phyloP scores from a whole-genome alignment of 2,329 filamentous ascomycete genomes.

The Cordyceps cateniannulata region DNA sequence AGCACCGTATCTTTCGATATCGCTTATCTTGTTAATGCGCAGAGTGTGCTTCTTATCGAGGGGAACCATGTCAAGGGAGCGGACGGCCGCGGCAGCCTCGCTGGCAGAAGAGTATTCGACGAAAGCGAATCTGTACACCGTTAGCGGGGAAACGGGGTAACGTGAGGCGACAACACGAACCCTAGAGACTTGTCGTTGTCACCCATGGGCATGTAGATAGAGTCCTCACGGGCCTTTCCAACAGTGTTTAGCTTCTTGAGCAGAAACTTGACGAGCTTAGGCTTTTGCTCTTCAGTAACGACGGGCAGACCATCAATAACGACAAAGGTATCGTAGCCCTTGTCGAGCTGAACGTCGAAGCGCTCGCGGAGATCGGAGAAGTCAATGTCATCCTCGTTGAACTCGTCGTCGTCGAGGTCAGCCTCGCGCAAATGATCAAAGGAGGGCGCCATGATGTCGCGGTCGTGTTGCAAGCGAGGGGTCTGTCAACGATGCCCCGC shows the following conservation, averaged over 20 bases:
- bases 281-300: constrained; percentile 83
- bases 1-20: constrained; percentile 91
- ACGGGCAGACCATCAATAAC: constrained; percentile 90
- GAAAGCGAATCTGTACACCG: constrained; percentile 71
- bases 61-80: constrained; percentile 76
- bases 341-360: constrained; percentile 92
- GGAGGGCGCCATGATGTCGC: constrained; percentile 72
- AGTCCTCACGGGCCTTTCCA: constrained; percentile 78
- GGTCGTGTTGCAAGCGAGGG: constrained; percentile 25
- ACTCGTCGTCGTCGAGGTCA: constrained; percentile 77
- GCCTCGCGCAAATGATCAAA: constrained; percentile 91
- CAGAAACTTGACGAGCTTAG: constrained; percentile 93
- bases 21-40: constrained; percentile 94
- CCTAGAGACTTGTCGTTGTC: constrained; percentile 80
- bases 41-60: constrained; percentile 97
- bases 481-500: constrained; percentile 32
- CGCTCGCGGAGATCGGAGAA: constrained; percentile 90
- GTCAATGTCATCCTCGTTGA: constrained; percentile 89
- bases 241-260: constrained; percentile 85
- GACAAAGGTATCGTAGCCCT: constrained; percentile 93
- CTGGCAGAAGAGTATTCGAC: constrained; percentile 90
- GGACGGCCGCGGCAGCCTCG: constrained; percentile 83
- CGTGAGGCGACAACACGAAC: constrained; percentile 35
- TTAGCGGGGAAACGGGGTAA: not conserved
- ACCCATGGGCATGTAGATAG: constrained; percentile 88